Conservation (phyloP, 768 basidiomycete species). For the Suillus subaureus region DNA sequence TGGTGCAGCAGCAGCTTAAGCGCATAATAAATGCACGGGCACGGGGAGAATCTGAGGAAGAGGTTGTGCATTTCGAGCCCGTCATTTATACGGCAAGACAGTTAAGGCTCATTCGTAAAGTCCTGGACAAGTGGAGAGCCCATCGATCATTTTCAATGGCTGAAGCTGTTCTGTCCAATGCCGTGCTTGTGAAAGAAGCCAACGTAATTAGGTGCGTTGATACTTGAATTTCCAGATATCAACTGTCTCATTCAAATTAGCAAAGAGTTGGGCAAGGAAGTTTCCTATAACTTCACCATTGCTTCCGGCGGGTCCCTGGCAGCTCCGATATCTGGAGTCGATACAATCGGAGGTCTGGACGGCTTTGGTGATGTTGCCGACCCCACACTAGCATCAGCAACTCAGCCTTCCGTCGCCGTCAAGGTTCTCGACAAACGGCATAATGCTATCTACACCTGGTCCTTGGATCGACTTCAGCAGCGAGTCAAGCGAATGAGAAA, state of each 20-base stretch:
- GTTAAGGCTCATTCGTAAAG: constrained; percentile 78
- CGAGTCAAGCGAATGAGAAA: constrained; percentile 94
- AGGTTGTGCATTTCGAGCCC: constrained; percentile 70
- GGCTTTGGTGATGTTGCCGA: constrained; percentile 95
- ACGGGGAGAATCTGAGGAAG: constrained; percentile 72
- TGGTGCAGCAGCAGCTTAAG: constrained; percentile 82
- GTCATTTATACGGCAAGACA: constrained; percentile 83
- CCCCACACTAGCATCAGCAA: constrained; percentile 67
- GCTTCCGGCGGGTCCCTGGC: constrained; percentile 81
- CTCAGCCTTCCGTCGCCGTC: constrained; percentile 83
- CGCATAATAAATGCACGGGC: constrained; percentile 76
- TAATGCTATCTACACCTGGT: constrained; percentile 90
- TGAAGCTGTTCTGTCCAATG: constrained; percentile 81
- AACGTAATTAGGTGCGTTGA: constrained; percentile 80
- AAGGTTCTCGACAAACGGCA: constrained; percentile 91
- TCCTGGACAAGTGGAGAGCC: constrained; percentile 82
- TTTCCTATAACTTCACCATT: constrained; percentile 91
- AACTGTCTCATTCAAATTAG: constrained; percentile 40
- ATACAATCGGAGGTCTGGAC: constrained; percentile 83
- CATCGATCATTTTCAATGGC: constrained; percentile 92
- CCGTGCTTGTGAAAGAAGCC: constrained; percentile 89
- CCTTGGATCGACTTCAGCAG: constrained; percentile 82
- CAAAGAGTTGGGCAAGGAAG: constrained; percentile 84
- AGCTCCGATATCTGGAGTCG: constrained; percentile 79
- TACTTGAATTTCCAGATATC: not conserved